These are phyloP conservation scores for Colletotrichum liriopes DNA, from an alignment of 2,329 filamentous ascomycete species.

Conservation along the genomic window DNA sequence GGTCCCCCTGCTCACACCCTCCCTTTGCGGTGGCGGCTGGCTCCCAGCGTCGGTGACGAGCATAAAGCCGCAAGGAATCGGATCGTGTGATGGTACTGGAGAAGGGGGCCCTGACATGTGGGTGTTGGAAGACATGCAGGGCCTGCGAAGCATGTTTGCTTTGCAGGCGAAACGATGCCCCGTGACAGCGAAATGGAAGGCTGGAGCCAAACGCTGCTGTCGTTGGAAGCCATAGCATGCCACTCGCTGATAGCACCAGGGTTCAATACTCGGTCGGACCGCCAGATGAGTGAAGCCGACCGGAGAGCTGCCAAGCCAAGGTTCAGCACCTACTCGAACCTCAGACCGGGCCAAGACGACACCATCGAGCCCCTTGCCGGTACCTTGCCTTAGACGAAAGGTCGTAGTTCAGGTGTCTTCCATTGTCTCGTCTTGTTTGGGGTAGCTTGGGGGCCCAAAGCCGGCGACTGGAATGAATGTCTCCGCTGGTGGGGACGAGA, in stretches of 20 bases:
- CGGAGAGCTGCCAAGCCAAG: conserved; percentile 9
- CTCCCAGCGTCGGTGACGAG: conserved; percentile 9
- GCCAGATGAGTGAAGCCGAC: background rate
- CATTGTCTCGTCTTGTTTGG: background rate
- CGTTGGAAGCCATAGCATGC: background rate
- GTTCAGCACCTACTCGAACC: conserved; percentile 3
- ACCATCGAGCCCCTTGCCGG: conserved; percentile 13
- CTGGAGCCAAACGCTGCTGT: background rate
- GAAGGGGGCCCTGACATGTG: background rate
- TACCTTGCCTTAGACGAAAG: conserved; percentile 2
- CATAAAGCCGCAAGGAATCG: conserved; percentile 21
- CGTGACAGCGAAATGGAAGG: background rate
- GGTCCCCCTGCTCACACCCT: conserved; percentile 24
- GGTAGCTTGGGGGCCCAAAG: background rate
- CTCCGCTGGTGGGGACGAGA: background rate
- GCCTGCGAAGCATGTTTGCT: conserved; percentile 16
- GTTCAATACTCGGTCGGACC: background rate
- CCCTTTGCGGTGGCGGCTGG: conserved; percentile 9
- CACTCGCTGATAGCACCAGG: conserved; percentile 10
- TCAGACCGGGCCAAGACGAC: conserved; percentile 21
- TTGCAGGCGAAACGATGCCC: conserved; percentile 4
- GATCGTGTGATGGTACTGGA: conserved; percentile 20
- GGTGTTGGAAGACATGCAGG: conserved; percentile 25
- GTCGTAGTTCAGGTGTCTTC: background rate
- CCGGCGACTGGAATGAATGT: conserved; percentile 17